phyloP scores from a whole-genome alignment of 495 filamentous ascomycete genomes.

The Achaetomiella virescens region DNA sequence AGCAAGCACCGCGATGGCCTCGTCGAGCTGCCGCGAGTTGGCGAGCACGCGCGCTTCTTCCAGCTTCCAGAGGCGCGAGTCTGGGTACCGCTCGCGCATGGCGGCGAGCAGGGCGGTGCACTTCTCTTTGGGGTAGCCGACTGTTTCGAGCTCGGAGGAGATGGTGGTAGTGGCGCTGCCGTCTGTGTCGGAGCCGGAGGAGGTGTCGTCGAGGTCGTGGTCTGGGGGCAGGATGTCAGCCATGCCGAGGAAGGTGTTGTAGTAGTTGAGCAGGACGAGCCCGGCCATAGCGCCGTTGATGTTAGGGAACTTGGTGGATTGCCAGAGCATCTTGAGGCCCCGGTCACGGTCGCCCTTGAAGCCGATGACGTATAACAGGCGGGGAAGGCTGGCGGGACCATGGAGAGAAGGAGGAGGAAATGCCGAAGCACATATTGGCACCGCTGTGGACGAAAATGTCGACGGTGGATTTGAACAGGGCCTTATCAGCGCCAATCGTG shows the following conservation, averaged over 20 bases:
- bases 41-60: slow-evolving; percentile 81
- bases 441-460: slow-evolving; percentile 88
- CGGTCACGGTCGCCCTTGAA: slow-evolving; percentile 85
- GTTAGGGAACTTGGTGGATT: slow-evolving; percentile 78
- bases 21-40: slow-evolving; percentile 59
- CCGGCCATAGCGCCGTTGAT: slow-evolving; percentile 88
- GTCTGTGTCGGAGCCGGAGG: slow-evolving; percentile 1
- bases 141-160: slow-evolving; percentile 36
- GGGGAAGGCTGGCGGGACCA: slow-evolving; percentile 85
- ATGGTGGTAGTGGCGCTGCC: not conserved
- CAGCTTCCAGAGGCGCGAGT: slow-evolving; percentile 78
- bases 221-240: slow-evolving; percentile 77
- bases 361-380: slow-evolving; percentile 79
- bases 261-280: slow-evolving; percentile 73
- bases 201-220: slow-evolving; percentile 41
- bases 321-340: slow-evolving; percentile 84
- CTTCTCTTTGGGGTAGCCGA: slow-evolving; percentile 65
- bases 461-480: slow-evolving; percentile 59
- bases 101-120: slow-evolving; percentile 61
- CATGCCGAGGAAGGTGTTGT: slow-evolving; percentile 77
- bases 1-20: slow-evolving; percentile 58
- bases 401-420: slow-evolving; percentile 78
- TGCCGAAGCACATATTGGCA: slow-evolving; percentile 79
- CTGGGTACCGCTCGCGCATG: slow-evolving; percentile 74
- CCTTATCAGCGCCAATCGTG: slow-evolving; percentile 29